A percentile compares a stretch with the other conserved stretches of the same genome.
Evolutionary conservation across 164 flowering plant species (phyloP).

Genomic region (Vitis cinerea): DNA sequence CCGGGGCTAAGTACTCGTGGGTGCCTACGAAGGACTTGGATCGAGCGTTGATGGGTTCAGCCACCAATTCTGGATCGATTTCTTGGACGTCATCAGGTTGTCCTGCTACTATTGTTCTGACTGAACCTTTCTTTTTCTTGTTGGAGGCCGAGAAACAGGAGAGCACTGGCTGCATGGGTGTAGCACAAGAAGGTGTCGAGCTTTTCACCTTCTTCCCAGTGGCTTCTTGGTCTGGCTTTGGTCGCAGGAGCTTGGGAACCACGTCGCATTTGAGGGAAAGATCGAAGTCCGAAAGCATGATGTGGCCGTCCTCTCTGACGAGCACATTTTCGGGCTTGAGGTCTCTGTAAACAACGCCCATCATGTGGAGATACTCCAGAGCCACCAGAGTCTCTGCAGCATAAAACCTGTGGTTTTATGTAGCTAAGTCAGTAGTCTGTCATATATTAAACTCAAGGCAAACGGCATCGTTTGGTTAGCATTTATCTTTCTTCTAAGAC

Average conservation of each 20-base stretch:
- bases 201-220: constrained; percentile 2
- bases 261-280: constrained; percentile 85
- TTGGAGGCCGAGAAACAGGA: constrained; percentile 56
- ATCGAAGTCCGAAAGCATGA: constrained; percentile 92
- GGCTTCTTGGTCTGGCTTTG: constrained; percentile 14
- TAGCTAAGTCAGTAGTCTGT: too few relatives aligned
- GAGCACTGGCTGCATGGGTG: constrained; percentile 71
- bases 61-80: constrained; percentile 52
- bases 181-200: constrained; percentile 43
- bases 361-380: constrained; percentile 85
- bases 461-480: neutral
- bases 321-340: constrained; percentile 87
- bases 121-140: constrained; percentile 13
- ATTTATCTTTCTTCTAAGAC: neutral
- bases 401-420: constrained; percentile 55
- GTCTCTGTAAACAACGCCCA: constrained; percentile 86
- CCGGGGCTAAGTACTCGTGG: constrained; percentile 91
- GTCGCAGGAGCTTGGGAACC: constrained; percentile 53
- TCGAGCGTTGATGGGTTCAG: constrained; percentile 65
- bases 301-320: constrained; percentile 81
- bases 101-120: constrained; percentile 11
- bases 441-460: too few relatives aligned
- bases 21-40: constrained; percentile 93
- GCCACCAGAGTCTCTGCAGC: constrained; percentile 77
- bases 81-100: constrained; percentile 17